Conservation (phyloP, 139 green algal genomes). For the Chlamydomonas sphaeroides region DNA sequence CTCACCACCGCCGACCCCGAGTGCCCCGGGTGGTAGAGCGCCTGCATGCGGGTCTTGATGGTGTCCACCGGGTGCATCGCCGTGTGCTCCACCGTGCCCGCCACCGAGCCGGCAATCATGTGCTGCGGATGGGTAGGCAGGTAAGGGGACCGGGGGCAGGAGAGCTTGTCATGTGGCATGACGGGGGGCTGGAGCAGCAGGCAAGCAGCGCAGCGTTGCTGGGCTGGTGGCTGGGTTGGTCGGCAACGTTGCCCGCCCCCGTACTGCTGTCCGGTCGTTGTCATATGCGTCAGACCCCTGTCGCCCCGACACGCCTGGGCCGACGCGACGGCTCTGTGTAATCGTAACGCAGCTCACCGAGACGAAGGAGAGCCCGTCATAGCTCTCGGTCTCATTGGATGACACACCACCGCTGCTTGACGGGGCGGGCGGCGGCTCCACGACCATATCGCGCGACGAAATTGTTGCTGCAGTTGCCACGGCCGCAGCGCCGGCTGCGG, state of each 20-base stretch:
- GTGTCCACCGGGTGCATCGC: conserved; percentile 98
- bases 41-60: conserved; percentile 98
- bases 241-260: no score
- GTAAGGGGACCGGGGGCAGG: no score
- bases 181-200: no score
- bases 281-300: no score
- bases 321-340: no score
- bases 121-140: conserved; percentile 84
- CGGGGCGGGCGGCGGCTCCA: not conserved
- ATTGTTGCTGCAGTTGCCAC: not conserved
- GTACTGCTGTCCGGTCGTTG: no score
- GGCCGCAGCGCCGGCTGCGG: conserved; percentile 5
- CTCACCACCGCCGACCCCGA: conserved; percentile 4
- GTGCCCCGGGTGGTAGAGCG: conserved; percentile 87
- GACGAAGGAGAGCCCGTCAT: conserved; percentile 49
- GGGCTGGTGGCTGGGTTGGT: no score
- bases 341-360: no score
- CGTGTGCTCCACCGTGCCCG: conserved; percentile 94
- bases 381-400: not conserved
- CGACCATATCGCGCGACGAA: not conserved
- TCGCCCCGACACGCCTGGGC: no score
- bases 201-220: no score
- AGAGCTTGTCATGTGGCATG: no score
- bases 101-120: conserved; percentile 86
- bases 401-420: no score